A percentile compares a stretch with the other conserved stretches of the same genome.
Evolutionary conservation across 441 rosid species (phyloP).

Genomic region (Hura crepitans): DNA sequence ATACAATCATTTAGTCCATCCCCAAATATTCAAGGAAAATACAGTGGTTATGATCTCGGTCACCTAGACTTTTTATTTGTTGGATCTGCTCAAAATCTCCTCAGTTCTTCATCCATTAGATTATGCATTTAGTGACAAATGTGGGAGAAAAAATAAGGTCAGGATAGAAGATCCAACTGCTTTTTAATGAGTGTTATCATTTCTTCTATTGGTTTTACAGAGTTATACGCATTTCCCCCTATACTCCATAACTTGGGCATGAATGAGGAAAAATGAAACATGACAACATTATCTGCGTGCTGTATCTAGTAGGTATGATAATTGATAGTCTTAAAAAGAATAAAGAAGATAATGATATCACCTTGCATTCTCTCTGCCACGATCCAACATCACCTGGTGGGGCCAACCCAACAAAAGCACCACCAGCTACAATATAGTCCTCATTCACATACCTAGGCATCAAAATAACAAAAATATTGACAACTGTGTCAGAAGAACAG

Average conservation of each 20-base stretch:
- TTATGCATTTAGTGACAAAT: neutral
- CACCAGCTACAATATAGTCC: slow-evolving; percentile 42
- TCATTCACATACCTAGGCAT: slow-evolving; percentile 40
- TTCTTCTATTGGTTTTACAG: neutral
- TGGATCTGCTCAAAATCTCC: neutral
- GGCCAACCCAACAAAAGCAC: slow-evolving; percentile 70
- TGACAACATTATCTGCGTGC: neutral
- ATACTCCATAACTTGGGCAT: neutral
- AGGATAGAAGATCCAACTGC: neutral
- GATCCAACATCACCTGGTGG: slow-evolving; percentile 77
- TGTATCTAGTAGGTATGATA: neutral
- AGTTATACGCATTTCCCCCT: neutral
- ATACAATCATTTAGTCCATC: neutral
- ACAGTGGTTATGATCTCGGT: neutral
- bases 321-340: neutral
- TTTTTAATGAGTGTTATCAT: neutral
- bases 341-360: slow-evolving; percentile 16
- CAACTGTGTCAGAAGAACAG: neutral
- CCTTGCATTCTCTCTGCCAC: slow-evolving; percentile 90
- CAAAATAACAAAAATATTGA: neutral
- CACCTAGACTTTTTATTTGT: neutral
- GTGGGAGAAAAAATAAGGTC: neutral
- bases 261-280: neutral
- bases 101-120: neutral
- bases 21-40: neutral